Evolutionary conservation across 1,284 basidiomycete species (phyloP), one percentile per base, ranked within the genome.

Genomic region (Sphaerobolus stellatus): DNA sequence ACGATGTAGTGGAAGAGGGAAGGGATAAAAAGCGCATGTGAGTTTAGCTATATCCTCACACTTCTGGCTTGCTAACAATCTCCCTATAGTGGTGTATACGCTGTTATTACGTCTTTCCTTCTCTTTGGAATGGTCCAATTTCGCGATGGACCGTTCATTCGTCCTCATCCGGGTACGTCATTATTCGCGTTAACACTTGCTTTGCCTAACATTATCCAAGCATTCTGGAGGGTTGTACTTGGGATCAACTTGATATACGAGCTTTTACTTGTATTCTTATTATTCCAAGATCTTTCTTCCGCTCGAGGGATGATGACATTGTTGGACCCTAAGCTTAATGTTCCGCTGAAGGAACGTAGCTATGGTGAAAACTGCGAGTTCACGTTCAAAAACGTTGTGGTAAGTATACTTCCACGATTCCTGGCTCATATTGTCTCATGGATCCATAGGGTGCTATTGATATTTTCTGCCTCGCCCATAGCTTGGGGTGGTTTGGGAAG

Each of bases 401-500:
- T 89, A 65, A 61, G 75, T 68, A 5, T 22, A 48, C 56, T 43
- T n/a, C 41, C 52, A 47, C 41, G 48, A 54, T 40, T 50, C 55
- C 50, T 30, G 46, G 20, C 6, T 38, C 13, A 43, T 18, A 24
- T 44, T 30, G 22, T 58, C 36, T 34, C 61, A 44, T 40, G 25
- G 27, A 24, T 40, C 46, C 41, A 11, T 66, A 90, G 88, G 79
- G 86, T 62, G 86, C 89, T 3, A 69, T 92, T 34, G 90, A 92
- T 65, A 85, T 92, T 50, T 92, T 92, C 67, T 92, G 89, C 63
- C 61, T 92, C 20, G 90, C 90, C 27, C 90, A 92, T 67, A 74
- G 88, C 22, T 66, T 92, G 31, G 90, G 90, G 3, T 92, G 90
- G 90, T 92, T 91, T 67, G 89, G 89, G 41, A 92, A 92, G 67